Evolutionary conservation across 2,329 filamentous ascomycete species (phyloP).

Genomic region (Nannizziopsis arthrosporioides): DNA sequence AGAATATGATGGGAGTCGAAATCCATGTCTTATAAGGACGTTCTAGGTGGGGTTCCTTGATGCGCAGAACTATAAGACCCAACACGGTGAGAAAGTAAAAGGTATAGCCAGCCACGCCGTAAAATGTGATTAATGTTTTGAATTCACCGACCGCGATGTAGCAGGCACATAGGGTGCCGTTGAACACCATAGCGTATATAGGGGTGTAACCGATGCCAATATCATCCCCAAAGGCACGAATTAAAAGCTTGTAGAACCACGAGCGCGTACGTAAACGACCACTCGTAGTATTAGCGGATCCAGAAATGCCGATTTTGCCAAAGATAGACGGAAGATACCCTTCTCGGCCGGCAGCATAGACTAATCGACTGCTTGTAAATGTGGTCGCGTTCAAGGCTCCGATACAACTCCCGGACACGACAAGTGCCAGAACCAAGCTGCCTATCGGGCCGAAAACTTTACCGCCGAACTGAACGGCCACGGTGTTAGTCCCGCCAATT

Average conservation of each 20-base stretch:
- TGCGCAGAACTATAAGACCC: slow-evolving; percentile 78
- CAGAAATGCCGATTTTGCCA: slow-evolving; percentile 63
- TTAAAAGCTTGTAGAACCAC: slow-evolving; percentile 49
- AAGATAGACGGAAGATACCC: slow-evolving; percentile 80
- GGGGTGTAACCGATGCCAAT: slow-evolving; percentile 82
- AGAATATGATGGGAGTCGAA: slow-evolving; percentile 91
- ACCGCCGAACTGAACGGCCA: slow-evolving; percentile 86
- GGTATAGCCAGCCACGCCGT: slow-evolving; percentile 90
- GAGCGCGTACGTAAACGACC: slow-evolving; percentile 36
- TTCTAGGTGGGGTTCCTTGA: slow-evolving; percentile 76
- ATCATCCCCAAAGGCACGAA: slow-evolving; percentile 59
- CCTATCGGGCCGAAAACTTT: slow-evolving; percentile 81
- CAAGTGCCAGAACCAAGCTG: slow-evolving; percentile 70
- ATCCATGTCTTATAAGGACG: slow-evolving; percentile 95
- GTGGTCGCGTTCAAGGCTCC: slow-evolving; percentile 88
- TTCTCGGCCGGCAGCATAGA: slow-evolving; percentile 91
- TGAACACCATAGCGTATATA: slow-evolving; percentile 80
- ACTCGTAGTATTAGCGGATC: slow-evolving; percentile 20
- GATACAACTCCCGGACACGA: slow-evolving; percentile 85
- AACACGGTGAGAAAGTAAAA: slow-evolving; percentile 97
- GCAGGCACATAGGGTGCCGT: slow-evolving; percentile 56
- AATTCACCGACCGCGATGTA: slow-evolving; percentile 89
- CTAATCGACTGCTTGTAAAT: slow-evolving; percentile 81
- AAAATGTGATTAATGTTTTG: slow-evolving; percentile 83
- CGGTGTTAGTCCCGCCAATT: slow-evolving; percentile 81